Percentiles rank a stretch among this genome's conserved stretches.
These are phyloP conservation scores for Kodamaea jinghongensis DNA, from an alignment of 805 yeast species.

Conservation along the genomic window DNA sequence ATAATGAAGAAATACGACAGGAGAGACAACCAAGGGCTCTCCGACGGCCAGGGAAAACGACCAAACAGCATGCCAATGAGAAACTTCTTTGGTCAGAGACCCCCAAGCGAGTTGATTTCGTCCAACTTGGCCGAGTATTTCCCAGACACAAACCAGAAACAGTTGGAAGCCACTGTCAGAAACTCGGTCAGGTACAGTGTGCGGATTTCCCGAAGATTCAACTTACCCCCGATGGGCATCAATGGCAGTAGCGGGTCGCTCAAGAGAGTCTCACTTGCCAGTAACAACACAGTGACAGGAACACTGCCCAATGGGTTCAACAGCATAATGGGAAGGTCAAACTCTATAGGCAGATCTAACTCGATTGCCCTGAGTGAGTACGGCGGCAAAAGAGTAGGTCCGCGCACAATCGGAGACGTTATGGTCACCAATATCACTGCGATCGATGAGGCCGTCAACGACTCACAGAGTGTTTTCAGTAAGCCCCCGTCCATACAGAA, in stretches of 20 bases:
- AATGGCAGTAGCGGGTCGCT: conserved; percentile 11
- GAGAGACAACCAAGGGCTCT: conserved; percentile 15
- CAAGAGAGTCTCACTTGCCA: conserved; percentile 3
- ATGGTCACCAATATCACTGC: conserved; percentile 54
- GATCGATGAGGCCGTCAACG: conserved; percentile 47
- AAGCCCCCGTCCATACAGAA: conserved; percentile 25
- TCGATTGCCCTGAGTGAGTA: conserved; percentile 6
- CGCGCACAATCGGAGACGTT: conserved; percentile 63
- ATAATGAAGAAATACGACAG: conserved; percentile 32
- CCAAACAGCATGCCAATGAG: conserved; percentile 27
- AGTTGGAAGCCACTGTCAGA: conserved; percentile 74
- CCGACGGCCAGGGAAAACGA: conserved; percentile 15
- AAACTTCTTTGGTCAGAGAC: conserved; percentile 79
- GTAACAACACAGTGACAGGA: neutral
- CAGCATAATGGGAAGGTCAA: neutral
- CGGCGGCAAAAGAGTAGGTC: conserved; percentile 2
- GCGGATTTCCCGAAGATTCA: conserved; percentile 47
- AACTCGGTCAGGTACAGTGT: conserved; percentile 81
- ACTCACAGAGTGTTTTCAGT: conserved; percentile 26
- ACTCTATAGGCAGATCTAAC: conserved; percentile 7
- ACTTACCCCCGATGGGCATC: conserved; percentile 16
- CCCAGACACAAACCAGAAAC: conserved; percentile 73
- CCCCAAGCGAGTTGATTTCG: conserved; percentile 89
- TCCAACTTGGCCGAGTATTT: conserved; percentile 87
- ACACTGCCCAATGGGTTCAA: no score